Evolutionary conservation across 139 green algal genomes (phyloP).

Genomic region (Chlorokybus atmophyticus): DNA sequence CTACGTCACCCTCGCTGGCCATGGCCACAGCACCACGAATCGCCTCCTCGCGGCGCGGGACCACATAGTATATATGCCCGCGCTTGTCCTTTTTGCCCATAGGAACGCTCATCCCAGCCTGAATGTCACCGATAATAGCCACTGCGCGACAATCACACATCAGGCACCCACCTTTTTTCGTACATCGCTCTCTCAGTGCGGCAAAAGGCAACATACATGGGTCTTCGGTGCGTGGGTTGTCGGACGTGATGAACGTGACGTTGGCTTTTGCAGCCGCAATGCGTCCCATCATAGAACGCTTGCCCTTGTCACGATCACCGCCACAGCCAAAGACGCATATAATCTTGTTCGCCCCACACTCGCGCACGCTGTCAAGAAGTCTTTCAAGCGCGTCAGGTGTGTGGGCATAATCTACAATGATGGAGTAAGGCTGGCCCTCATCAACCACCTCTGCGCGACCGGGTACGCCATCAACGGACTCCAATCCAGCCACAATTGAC

Average conservation of each 20-base stretch:
- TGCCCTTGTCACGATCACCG: constrained; percentile 42
- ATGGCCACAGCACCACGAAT: constrained; percentile 89
- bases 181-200: too few relatives aligned
- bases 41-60: constrained; percentile 38
- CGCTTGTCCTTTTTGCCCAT: constrained; percentile 7
- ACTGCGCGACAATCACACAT: too few relatives aligned
- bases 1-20: constrained; percentile 57
- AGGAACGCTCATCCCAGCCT: constrained; percentile 9
- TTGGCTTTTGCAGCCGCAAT: constrained; percentile 70
- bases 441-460: constrained; percentile 69
- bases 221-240: constrained; percentile 57
- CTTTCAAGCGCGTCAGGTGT: constrained; percentile 50
- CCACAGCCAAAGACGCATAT: constrained; percentile 80
- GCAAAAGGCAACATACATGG: constrained; percentile 29
- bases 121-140: constrained; percentile 34
- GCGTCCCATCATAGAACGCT: constrained; percentile 59
- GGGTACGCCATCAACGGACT: constrained; percentile 68
- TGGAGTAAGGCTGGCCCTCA: constrained; percentile 72
- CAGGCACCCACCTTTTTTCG: too few relatives aligned
- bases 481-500: constrained; percentile 27
- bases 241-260: constrained; percentile 85
- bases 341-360: constrained; percentile 29
- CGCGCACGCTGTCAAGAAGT: constrained; percentile 52
- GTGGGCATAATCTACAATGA: constrained; percentile 81
- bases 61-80: constrained; percentile 21